These are phyloP conservation scores for Globisporangium nunn DNA, from an alignment of 352 stramenopile species.

Conservation along the genomic window DNA sequence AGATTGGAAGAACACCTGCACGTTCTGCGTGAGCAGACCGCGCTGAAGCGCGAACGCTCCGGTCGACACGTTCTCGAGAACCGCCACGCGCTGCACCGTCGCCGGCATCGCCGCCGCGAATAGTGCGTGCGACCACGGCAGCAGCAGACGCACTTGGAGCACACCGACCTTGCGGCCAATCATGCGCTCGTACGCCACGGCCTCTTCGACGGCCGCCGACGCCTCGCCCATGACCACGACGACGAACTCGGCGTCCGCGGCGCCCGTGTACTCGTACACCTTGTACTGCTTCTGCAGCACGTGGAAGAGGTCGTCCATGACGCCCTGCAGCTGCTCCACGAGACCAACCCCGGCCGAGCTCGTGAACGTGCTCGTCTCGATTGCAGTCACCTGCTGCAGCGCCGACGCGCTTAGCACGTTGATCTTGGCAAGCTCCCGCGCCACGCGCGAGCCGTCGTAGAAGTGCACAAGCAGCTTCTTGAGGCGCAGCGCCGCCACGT, in stretches of 20 bases:
- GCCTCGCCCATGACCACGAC: slow-evolving; percentile 70
- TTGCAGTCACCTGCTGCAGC: slow-evolving; percentile 37
- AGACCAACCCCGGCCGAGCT: slow-evolving; percentile 15
- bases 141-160: slow-evolving; percentile 60
- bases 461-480: slow-evolving; percentile 73
- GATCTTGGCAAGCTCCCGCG: slow-evolving; percentile 53
- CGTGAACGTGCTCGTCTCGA: slow-evolving; percentile 17
- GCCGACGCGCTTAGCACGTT: slow-evolving; percentile 38
- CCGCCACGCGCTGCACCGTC: slow-evolving; percentile 48
- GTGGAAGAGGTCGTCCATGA: slow-evolving; percentile 72
- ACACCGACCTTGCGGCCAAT: slow-evolving; percentile 69
- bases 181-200: slow-evolving; percentile 70
- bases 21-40: slow-evolving; percentile 55
- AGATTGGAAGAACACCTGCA: slow-evolving; percentile 74
- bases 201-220: slow-evolving; percentile 41
- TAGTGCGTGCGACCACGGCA: slow-evolving; percentile 69
- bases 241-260: slow-evolving; percentile 54
- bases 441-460: slow-evolving; percentile 68
- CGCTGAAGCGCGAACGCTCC: slow-evolving; percentile 59
- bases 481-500: slow-evolving; percentile 55
- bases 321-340: slow-evolving; percentile 59
- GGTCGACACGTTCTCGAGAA: slow-evolving; percentile 67
- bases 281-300: slow-evolving; percentile 74
- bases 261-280: slow-evolving; percentile 76
- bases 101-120: slow-evolving; percentile 55